These are phyloP conservation scores for Talaromyces ruber DNA, from an alignment of 495 filamentous ascomycete genomes.

Conservation along the genomic window DNA sequence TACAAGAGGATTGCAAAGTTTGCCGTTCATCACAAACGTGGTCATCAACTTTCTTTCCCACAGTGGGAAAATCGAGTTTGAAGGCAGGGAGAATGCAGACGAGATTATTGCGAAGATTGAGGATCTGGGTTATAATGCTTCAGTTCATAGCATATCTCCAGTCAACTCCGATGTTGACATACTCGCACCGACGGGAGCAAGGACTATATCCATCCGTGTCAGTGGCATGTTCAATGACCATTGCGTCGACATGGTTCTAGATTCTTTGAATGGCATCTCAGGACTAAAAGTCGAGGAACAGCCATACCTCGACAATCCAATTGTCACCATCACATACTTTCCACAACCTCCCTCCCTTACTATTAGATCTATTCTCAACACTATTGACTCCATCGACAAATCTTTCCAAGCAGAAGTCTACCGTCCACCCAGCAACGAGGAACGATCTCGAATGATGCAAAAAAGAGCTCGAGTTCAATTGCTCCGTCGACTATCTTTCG, in stretches of 20 bases:
- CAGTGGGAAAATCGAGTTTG: constrained; percentile 59
- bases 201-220: constrained; percentile 42
- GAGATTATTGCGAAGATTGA: constrained; percentile 64
- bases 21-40: constrained; percentile 54
- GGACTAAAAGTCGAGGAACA: constrained; percentile 62
- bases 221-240: constrained; percentile 78
- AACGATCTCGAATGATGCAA: constrained; percentile 69
- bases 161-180: constrained; percentile 59
- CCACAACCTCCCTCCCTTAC: constrained; percentile 64
- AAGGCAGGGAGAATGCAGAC: constrained; percentile 40
- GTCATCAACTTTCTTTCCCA: constrained; percentile 65
- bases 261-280: constrained; percentile 49
- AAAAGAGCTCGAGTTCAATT: constrained; percentile 51
- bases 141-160: constrained; percentile 67
- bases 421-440: constrained; percentile 77
- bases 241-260: constrained; percentile 57
- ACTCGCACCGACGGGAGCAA: neutral
- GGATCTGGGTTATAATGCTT: constrained; percentile 69
- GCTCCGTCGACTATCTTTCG: constrained; percentile 56
- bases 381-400: constrained; percentile 55
- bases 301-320: constrained; percentile 47
- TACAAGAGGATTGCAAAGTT: constrained; percentile 52
- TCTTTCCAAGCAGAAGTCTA: constrained; percentile 62
- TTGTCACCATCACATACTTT: constrained; percentile 62
- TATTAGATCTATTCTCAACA: constrained; percentile 60